Conservation (phyloP, 1,284 basidiomycete species). For the Filobasidium uniguttulatum region DNA sequence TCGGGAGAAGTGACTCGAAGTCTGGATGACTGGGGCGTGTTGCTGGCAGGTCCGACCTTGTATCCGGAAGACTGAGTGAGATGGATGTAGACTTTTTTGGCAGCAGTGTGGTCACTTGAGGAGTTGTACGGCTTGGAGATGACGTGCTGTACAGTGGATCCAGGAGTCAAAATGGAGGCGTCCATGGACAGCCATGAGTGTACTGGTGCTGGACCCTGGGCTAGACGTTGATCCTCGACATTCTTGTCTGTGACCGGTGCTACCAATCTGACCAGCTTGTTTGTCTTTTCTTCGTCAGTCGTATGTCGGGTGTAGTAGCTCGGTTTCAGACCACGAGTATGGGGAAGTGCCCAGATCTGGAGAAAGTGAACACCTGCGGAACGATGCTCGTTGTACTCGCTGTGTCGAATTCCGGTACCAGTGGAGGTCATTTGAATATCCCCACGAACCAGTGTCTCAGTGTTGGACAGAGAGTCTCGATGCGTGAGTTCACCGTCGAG, state of each 20-base stretch:
- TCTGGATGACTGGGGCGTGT: conserved; percentile 38
- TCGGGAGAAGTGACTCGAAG: conserved; percentile 40
- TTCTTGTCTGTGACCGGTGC: conserved; percentile 50
- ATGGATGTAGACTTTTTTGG: conserved; percentile 38
- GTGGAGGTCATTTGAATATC: conserved; percentile 82
- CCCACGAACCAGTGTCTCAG: conserved; percentile 71
- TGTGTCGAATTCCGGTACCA: conserved; percentile 42
- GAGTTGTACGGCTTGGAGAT: conserved; percentile 40
- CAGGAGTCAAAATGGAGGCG: conserved; percentile 51
- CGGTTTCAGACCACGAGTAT: conserved; percentile 46
- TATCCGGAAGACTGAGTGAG: conserved; percentile 59
- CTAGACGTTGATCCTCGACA: conserved; percentile 51
- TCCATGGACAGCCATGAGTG: conserved; percentile 37
- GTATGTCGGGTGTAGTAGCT: conserved; percentile 64
- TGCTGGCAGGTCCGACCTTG: conserved; percentile 41
- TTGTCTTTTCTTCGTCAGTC: conserved; percentile 62
- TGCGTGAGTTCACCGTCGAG: conserved; percentile 33
- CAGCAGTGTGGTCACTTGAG: conserved; percentile 4
- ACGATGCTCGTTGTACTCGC: conserved; percentile 55
- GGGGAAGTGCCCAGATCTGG: conserved; percentile 65
- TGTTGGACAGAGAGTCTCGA: conserved; percentile 78
- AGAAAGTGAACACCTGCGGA: conserved; percentile 54
- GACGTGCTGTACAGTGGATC: conserved; percentile 43
- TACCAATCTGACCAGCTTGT: conserved; percentile 54
- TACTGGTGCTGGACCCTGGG: conserved; percentile 54